These are phyloP conservation scores for Fusarium avenaceum DNA, from an alignment of 2,329 filamentous ascomycete species.

Conservation along the genomic window DNA sequence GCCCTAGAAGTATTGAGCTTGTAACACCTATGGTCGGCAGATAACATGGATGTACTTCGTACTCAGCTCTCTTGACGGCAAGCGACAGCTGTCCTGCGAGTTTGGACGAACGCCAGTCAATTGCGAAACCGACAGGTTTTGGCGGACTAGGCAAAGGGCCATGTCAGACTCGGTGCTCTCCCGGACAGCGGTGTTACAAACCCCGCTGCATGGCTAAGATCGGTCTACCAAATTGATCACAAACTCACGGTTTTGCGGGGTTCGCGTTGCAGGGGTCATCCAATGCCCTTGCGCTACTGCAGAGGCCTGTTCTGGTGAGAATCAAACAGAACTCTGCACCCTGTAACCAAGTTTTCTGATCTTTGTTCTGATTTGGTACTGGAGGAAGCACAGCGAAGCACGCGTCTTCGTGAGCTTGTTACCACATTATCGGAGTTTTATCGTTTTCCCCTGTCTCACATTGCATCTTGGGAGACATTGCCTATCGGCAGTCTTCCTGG, in stretches of 20 bases:
- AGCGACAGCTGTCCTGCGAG: constrained; percentile 5
- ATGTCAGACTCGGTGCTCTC: not conserved
- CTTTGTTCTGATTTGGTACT: constrained; percentile 19
- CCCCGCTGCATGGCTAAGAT: constrained; percentile 37
- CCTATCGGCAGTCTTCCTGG: constrained; percentile 31
- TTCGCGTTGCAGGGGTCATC: constrained; percentile 43
- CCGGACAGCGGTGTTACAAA: not conserved
- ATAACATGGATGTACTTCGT: constrained; percentile 48
- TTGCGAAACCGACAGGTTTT: constrained; percentile 16
- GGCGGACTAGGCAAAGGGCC: constrained; percentile 6
- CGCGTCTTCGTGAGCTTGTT: constrained; percentile 30
- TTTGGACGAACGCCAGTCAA: constrained; percentile 18
- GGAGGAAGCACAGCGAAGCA: constrained; percentile 43
- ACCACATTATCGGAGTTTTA: constrained; percentile 17
- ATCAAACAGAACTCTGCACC: constrained; percentile 24
- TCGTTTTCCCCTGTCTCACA: constrained; percentile 17
- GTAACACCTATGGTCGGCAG: constrained; percentile 71
- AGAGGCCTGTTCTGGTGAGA: constrained; percentile 10
- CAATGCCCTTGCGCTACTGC: constrained; percentile 20
- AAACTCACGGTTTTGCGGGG: constrained; percentile 43
- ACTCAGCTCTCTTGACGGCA: constrained; percentile 3
- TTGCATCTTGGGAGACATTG: constrained; percentile 29
- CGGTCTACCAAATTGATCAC: constrained; percentile 41
- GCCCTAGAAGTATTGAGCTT: constrained; percentile 74
- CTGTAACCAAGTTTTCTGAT: too few species aligned